Evolutionary conservation across 805 yeast species (phyloP).

Genomic region (Ogataea pilisensis): DNA sequence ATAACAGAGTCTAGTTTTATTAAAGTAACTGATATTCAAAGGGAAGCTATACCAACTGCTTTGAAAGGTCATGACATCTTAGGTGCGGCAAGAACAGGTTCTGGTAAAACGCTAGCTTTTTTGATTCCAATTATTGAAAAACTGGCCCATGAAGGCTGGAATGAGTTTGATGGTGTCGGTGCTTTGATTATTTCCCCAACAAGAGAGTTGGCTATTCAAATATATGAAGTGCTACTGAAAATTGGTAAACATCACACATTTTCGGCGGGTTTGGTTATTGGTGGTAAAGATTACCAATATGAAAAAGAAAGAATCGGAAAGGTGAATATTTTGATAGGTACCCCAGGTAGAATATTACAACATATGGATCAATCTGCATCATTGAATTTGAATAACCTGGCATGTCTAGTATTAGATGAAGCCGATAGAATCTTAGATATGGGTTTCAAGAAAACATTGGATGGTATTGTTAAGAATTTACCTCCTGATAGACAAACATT

Average conservation of each 20-base stretch:
- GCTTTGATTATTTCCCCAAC: conserved; percentile 90
- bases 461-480: conserved; percentile 70
- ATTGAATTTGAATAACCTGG: conserved; percentile 68
- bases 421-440: conserved; percentile 91
- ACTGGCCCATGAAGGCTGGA: conserved; percentile 65
- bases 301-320: conserved; percentile 77
- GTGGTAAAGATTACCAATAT: conserved; percentile 82
- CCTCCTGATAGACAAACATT: conserved; percentile 82
- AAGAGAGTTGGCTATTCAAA: conserved; percentile 86
- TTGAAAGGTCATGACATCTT: conserved; percentile 75
- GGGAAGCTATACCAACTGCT: conserved; percentile 68
- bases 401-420: conserved; percentile 80
- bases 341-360: conserved; percentile 88
- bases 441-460: conserved; percentile 85
- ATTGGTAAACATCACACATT: conserved; percentile 72
- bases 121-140: conserved; percentile 75
- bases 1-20: conserved; percentile 74
- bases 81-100: conserved; percentile 87
- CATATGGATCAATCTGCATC: conserved; percentile 89
- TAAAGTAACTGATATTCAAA: conserved; percentile 82
- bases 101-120: conserved; percentile 88
- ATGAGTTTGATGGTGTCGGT: conserved; percentile 82
- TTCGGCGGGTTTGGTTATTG: conserved; percentile 89
- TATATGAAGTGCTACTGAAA: conserved; percentile 79
- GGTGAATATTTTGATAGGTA: conserved; percentile 81